Conservation (phyloP, 1,284 basidiomycete genomes). For the Austropuccinia psidii region DNA sequence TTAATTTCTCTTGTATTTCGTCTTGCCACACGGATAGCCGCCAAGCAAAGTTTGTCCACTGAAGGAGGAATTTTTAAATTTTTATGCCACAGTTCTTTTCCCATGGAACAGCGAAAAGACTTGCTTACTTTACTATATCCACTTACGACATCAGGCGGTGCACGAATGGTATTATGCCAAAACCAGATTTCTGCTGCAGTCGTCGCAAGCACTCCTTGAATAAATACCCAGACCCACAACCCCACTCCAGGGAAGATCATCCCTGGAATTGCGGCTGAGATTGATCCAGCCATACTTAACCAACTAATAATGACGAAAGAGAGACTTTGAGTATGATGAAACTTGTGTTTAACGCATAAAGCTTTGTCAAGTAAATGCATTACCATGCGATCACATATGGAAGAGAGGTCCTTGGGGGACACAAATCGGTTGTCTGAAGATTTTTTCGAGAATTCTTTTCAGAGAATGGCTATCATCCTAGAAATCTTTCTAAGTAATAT, state of each 20-base stretch:
- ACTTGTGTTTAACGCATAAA: too few relatives aligned
- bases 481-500: too few relatives aligned
- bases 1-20: conserved; percentile 27
- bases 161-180: conserved; percentile 24
- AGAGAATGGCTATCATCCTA: too few relatives aligned
- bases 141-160: conserved; percentile 35
- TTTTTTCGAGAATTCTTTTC: neutral
- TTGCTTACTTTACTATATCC: conserved; percentile 35
- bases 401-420: neutral
- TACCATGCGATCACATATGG: conserved; percentile 23
- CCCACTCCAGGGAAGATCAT: conserved; percentile 30
- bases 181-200: conserved; percentile 36
- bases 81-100: too few relatives aligned
- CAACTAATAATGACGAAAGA: neutral
- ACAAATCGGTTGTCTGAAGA: conserved; percentile 20
- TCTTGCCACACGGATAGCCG: conserved; percentile 28
- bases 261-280: conserved; percentile 32
- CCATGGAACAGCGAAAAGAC: too few relatives aligned
- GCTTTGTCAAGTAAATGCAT: neutral
- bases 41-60: conserved; percentile 37
- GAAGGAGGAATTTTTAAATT: neutral
- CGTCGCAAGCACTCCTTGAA: conserved; percentile 32
- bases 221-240: conserved; percentile 25
- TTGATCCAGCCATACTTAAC: conserved; percentile 19
- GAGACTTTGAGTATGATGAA: neutral